These are phyloP conservation scores for Neurospora sp. DNA, from an alignment of 495 filamentous ascomycete species.

Conservation along the genomic window DNA sequence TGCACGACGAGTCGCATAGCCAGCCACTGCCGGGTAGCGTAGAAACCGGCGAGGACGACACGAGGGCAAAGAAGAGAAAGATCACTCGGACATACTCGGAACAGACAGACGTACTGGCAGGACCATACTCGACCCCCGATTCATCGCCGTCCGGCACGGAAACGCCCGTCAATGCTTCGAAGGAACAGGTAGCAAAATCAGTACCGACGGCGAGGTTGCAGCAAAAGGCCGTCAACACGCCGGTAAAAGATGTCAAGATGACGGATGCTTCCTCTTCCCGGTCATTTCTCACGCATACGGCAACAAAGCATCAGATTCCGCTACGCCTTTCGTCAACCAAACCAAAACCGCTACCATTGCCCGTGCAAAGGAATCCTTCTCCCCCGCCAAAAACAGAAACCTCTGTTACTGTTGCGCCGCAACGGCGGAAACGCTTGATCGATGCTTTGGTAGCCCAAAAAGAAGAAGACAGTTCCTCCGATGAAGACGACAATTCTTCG, in stretches of 20 bases:
- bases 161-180: slow-evolving; percentile 2
- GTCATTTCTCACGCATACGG: slow-evolving; percentile 15
- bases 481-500: slow-evolving; percentile 8
- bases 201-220: background rate
- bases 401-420: background rate
- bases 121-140: slow-evolving; percentile 20
- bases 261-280: slow-evolving; percentile 6
- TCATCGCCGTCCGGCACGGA: slow-evolving; percentile 12
- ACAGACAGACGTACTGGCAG: slow-evolving; percentile 7
- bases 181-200: slow-evolving; percentile 7
- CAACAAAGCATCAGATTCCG: slow-evolving; percentile 25
- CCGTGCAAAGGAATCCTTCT: slow-evolving; percentile 7
- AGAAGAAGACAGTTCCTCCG: slow-evolving; percentile 9
- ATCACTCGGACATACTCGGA: slow-evolving; percentile 16
- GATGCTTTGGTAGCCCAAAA: slow-evolving; percentile 44
- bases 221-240: slow-evolving; percentile 8
- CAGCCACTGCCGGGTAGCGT: slow-evolving; percentile 15
- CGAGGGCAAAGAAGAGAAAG: slow-evolving; percentile 17
- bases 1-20: slow-evolving; percentile 12
- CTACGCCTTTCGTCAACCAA: slow-evolving; percentile 24
- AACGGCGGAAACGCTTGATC: slow-evolving; percentile 40
- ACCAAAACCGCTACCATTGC: slow-evolving; percentile 1
- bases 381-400: background rate
- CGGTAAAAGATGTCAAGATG: slow-evolving; percentile 17
- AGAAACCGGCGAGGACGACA: slow-evolving; percentile 5